These are phyloP conservation scores for Colletotrichum sp. DNA, from an alignment of 2,329 filamentous ascomycete species.

Conservation along the genomic window DNA sequence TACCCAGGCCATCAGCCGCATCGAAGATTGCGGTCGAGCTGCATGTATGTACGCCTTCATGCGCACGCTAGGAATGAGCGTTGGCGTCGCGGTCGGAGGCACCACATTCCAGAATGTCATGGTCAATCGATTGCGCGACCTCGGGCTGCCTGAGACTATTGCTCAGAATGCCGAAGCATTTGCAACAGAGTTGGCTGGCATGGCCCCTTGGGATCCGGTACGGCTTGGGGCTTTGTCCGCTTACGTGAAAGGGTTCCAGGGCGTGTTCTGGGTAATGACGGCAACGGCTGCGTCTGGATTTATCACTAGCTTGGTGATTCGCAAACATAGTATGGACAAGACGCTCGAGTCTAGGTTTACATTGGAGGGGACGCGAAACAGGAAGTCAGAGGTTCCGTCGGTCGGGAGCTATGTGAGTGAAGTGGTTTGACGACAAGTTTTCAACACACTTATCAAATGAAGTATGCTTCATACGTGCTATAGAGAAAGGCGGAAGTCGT, in stretches of 20 bases:
- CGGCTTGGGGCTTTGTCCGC: neutral
- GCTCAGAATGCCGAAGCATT: neutral
- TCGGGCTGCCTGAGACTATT: neutral
- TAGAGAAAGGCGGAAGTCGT: neutral
- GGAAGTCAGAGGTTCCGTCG: neutral
- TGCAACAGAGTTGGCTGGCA: neutral
- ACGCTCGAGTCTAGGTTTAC: neutral
- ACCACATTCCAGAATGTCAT: constrained; percentile 42
- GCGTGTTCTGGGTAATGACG: neutral
- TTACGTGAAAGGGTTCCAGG: neutral
- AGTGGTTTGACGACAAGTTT: neutral
- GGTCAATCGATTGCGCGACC: neutral
- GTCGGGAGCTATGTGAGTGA: neutral
- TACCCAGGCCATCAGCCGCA: constrained; percentile 38
- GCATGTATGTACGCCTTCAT: constrained; percentile 41
- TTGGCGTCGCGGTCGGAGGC: constrained; percentile 44
- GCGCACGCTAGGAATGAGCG: constrained; percentile 46
- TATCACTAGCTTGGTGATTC: neutral
- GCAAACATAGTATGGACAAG: neutral
- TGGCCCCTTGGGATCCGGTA: neutral
- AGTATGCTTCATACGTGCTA: neutral
- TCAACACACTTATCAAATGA: neutral
- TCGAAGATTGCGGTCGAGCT: constrained; percentile 35
- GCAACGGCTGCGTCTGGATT: neutral
- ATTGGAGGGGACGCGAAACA: neutral